Evolutionary conservation across 345 rosid genomes (phyloP), one percentile per base, ranked within the genome.

Genomic region (Citrus glauca): DNA sequence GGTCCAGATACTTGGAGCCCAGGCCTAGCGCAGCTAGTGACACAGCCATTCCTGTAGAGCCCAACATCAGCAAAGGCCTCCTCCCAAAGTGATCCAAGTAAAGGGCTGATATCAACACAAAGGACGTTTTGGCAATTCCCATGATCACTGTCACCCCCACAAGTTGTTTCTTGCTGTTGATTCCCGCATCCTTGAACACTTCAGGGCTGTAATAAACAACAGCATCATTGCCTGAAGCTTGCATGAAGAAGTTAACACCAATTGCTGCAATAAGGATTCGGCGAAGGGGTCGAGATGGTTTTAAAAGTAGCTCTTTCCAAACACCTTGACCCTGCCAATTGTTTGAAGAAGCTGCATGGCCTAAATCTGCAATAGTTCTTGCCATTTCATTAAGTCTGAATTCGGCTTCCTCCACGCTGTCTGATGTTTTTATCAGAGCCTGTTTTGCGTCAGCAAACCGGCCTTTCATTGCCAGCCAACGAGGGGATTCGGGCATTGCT

Each of bases 201-300:
- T 84, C 77, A 1, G 92, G 93, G 76, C 88, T 84, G 87, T 90
- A 90, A 76, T 88, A 87, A 6, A 91, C 81, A 32, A 84, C 88
- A 0, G 92, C 91, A 60, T 91, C 90, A 17, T 88, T 81, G 0
- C 93, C 93, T 27, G 95, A 88, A 40, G 90, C 91, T 75, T 91
- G 93, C 93, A 84, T 86, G 77, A 90, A 91, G 86, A 90, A 90
- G 77, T 91, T 87, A 11, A 88, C 68, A 11, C 92, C 94, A 10
- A 83, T 77, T 30, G 94, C 90, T 0, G 88, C 79, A 2, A 87
- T 66, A 11, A 92, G 82, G 16, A 87, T 86, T 57, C 87, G 65
- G 25, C 84, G 83, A 73, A 87, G 45, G 2, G 89, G 61, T 4
- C 76, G 80, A 30, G 88, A 78, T 50, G 91, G 90, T 1, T 42